Percentiles rank a stretch among this genome's conserved stretches.
These are phyloP conservation scores for Syzygium grande DNA, from an alignment of 345 rosid species.

Conservation along the genomic window DNA sequence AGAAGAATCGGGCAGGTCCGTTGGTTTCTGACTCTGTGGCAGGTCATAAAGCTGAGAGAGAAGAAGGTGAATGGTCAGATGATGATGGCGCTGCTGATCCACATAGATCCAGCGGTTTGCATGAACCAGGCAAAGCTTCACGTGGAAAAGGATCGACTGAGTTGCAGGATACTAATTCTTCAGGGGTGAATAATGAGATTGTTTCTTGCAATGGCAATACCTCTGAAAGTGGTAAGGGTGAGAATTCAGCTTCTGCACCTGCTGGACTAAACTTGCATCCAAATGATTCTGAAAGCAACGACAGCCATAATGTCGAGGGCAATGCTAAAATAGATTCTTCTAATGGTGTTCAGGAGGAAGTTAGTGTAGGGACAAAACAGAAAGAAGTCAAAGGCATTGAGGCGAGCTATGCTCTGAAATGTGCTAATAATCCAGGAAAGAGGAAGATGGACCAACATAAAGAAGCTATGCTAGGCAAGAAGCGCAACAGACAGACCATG, in stretches of 20 bases:
- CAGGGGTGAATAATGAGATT: conserved; percentile 6
- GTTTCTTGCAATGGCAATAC: conserved; percentile 14
- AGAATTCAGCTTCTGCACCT: conserved; percentile 16
- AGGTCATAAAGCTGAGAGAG: conserved; percentile 50
- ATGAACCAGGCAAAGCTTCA: conserved; percentile 25
- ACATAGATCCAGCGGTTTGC: conserved; percentile 7
- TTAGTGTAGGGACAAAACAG: conserved; percentile 33
- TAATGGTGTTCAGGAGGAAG: conserved; percentile 39
- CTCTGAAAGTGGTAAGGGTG: conserved; percentile 16
- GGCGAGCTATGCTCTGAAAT: conserved; percentile 65
- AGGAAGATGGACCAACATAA: conserved; percentile 88
- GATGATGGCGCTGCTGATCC: conserved; percentile 44
- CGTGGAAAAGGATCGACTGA: conserved; percentile 20
- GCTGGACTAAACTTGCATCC: conserved; percentile 24
- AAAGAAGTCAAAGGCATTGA: conserved; percentile 80
- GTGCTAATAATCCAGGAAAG: conserved; percentile 62
- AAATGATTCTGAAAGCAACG: conserved; percentile 31
- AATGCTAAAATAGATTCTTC: conserved; percentile 26
- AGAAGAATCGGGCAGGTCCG: conserved; percentile 18
- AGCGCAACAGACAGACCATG: conserved; percentile 87
- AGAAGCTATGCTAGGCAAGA: conserved; percentile 97
- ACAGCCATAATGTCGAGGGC: conserved; percentile 34
- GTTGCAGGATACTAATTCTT: conserved; percentile 17
- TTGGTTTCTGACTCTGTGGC: conserved; percentile 21
- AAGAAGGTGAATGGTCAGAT: conserved; percentile 98